Base-by-base conservation (phyloP, 306 rosid genomes). In the Rosa chinensis region DNA sequence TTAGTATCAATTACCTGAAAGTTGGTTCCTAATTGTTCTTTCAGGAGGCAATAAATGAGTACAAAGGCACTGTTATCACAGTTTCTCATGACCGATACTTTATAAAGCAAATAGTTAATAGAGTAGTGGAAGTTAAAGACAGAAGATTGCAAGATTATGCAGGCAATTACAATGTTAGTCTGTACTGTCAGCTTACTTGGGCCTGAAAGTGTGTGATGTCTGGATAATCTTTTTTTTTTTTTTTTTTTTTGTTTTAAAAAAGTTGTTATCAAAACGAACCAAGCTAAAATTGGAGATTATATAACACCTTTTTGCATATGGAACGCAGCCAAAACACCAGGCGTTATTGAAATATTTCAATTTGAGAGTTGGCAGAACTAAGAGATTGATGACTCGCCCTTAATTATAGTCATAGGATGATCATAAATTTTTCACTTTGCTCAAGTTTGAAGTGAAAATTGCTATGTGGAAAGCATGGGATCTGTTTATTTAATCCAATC, bases 71-170 rank as follows among this genome's bases (percentile, higher is more conserved):
- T 23, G 94, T 95, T 62, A 92, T 95, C 81, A 86, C 99, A 21
- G 97, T 95, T 82, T 95, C 99, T 84, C 99, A 92, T 66, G 99
- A 95, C 80, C 88, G 97, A 67, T 92, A 95, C 92, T 95, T 95
- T 59, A 90, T 92, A 83, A 95, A 83, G 87, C 96, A 95, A 84
- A 95, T 92, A 82, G 98, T 95, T 72, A 95, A 92, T 75, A 92
- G 99, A 82, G 99, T 95, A 71, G 86, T 95, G 69, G 99, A 92
- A 89, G 91, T 95, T 76, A 87, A 86, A 70, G 90, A 89, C 77
- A 72, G 92, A 72, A 86, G 83, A 66, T 82, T 92, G 84, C 98
- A 90, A 87, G 94, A 95, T 88, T 95, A 92, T 78, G 92, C 91
- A 9, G 99, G 99, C 16, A 97, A 89, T 81, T 95, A 95, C 86